Evolutionary conservation across 176 grass and related monocot genomes (phyloP).

Genomic region (Bothriochloa decipiens): DNA sequence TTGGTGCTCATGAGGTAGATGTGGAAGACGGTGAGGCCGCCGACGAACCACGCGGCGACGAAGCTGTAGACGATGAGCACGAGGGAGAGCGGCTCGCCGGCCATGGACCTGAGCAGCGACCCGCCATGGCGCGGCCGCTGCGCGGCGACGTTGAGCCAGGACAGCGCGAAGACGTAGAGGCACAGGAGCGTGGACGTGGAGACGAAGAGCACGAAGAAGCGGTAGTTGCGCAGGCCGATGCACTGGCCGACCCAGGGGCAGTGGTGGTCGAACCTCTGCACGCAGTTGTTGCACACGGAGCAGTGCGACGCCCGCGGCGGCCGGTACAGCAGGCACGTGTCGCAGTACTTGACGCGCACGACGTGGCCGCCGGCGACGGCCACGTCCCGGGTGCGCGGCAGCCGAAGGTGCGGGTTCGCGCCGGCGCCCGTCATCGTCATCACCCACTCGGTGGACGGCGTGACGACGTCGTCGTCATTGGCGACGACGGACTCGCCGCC

Average conservation of each 20-base stretch:
- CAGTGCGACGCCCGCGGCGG: slow-evolving; percentile 84
- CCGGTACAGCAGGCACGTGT: slow-evolving; percentile 84
- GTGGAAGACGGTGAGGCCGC: slow-evolving; percentile 90
- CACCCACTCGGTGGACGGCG: slow-evolving; percentile 80
- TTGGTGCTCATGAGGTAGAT: slow-evolving; percentile 84
- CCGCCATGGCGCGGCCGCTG: slow-evolving; percentile 47
- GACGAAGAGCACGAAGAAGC: slow-evolving; percentile 94
- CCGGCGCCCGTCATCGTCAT: slow-evolving; percentile 34
- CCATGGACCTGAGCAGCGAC: slow-evolving; percentile 68
- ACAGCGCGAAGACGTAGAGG: slow-evolving; percentile 74
- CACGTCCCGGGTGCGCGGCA: slow-evolving; percentile 73
- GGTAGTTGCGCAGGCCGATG: slow-evolving; percentile 84
- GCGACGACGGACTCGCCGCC: background rate
- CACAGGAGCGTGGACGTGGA: slow-evolving; percentile 84
- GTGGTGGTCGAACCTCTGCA: slow-evolving; percentile 90
- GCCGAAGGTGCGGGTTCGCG: slow-evolving; percentile 59
- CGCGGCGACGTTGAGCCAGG: slow-evolving; percentile 75
- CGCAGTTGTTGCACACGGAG: slow-evolving; percentile 93
- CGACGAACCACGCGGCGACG: slow-evolving; percentile 89
- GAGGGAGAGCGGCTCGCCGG: slow-evolving; percentile 69
- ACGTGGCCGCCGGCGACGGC: slow-evolving; percentile 62
- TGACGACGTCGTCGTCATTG: background rate
- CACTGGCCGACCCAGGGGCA: slow-evolving; percentile 99
- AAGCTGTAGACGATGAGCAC: slow-evolving; percentile 80
- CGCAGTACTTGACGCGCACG: slow-evolving; percentile 90